A percentile compares a stretch with the other conserved stretches of the same genome.
Evolutionary conservation across 805 yeast genomes (phyloP).

Genomic region (Kodamaea fukazawae): DNA sequence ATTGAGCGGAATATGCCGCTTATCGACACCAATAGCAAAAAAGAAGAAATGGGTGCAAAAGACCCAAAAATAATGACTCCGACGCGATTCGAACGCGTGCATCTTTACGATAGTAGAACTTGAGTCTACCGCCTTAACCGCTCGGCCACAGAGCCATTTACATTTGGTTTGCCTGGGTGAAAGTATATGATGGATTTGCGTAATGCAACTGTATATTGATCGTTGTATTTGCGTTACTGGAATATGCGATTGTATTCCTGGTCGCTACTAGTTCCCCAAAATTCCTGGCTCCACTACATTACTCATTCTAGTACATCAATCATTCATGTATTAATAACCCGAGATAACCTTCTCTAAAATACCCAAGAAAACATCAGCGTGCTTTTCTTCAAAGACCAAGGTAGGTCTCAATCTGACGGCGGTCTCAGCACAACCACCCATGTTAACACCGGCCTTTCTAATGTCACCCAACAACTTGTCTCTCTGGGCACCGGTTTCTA

Average conservation of each 20-base stretch:
- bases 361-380: constrained; percentile 63
- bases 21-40: too few relatives aligned
- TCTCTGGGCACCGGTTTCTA: constrained; percentile 53
- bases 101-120: constrained; percentile 2
- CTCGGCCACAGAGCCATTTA: constrained; percentile 2
- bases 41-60: neutral
- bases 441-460: constrained; percentile 67
- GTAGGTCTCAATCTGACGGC: constrained; percentile 82
- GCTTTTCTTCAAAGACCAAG: constrained; percentile 73
- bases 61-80: neutral
- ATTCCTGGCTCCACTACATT: too few relatives aligned
- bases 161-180: too few relatives aligned
- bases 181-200: too few relatives aligned
- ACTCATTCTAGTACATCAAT: too few relatives aligned
- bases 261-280: too few relatives aligned
- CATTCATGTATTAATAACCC: constrained; percentile 18
- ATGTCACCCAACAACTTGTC: constrained; percentile 58
- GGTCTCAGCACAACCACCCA: constrained; percentile 81
- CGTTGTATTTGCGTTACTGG: too few relatives aligned
- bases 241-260: too few relatives aligned
- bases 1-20: too few relatives aligned
- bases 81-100: constrained; percentile 1
- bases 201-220: too few relatives aligned
- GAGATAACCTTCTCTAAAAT: constrained; percentile 40
- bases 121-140: constrained; percentile 2